Evolutionary conservation across 2,329 filamentous ascomycete species (phyloP).

Genomic region (Didymella arachidicola): DNA sequence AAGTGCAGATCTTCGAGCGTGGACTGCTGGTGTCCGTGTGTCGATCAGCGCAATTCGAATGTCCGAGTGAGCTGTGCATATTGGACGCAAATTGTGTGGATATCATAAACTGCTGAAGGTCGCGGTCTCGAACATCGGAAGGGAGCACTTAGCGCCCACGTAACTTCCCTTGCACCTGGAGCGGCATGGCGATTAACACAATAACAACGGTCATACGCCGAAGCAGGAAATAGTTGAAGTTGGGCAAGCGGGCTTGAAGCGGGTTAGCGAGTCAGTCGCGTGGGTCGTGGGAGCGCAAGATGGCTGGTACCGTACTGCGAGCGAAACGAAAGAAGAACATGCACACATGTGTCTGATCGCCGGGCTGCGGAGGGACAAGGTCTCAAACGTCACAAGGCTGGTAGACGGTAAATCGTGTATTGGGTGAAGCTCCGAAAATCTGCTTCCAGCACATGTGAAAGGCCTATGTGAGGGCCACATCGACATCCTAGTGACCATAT

Average conservation of each 20-base stretch:
- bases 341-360: not conserved
- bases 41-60: slow-evolving; percentile 21
- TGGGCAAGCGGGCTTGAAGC: not conserved
- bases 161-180: not conserved
- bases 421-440: slow-evolving; percentile 7
- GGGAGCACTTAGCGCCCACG: not conserved
- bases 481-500: slow-evolving; percentile 7
- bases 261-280: slow-evolving; percentile 14
- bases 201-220: not conserved
- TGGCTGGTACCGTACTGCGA: slow-evolving; percentile 2
- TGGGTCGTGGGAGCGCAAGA: not conserved
- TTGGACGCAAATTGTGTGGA: not conserved
- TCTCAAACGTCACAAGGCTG: slow-evolving; percentile 1
- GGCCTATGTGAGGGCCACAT: slow-evolving; percentile 9
- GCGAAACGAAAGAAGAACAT: not conserved
- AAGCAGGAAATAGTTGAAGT: not conserved
- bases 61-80: not conserved
- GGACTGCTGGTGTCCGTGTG: slow-evolving; percentile 13
- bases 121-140: not conserved
- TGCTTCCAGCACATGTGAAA: slow-evolving; percentile 18
- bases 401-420: slow-evolving; percentile 13
- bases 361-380: not conserved
- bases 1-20: slow-evolving; percentile 9
- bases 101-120: not conserved
- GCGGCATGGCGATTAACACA: not conserved